phyloP scores from a whole-genome alignment of 202 grass and related monocot genomes.

The Sporobolus alterniflorus region DNA sequence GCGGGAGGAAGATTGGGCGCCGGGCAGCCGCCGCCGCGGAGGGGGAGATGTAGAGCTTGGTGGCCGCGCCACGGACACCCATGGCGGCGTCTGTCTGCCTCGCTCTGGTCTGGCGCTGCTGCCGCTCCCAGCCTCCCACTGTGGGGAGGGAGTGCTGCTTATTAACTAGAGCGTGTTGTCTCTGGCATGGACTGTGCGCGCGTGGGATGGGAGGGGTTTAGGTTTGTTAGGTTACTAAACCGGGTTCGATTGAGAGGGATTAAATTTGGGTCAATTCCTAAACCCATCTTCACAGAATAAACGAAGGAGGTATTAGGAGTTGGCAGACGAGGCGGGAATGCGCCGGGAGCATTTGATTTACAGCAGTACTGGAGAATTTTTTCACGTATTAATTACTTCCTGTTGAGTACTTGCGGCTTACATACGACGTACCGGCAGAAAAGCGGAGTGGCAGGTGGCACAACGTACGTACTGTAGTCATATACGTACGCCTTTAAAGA shows the following conservation, averaged over 20 bases:
- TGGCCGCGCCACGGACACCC: constrained; percentile 55
- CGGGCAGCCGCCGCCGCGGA: constrained; percentile 37
- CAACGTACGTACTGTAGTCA: constrained; percentile 21
- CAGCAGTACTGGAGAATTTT: too few species aligned
- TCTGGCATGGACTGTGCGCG: too few species aligned
- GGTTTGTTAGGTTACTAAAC: background rate
- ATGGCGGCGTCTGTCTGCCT: constrained; percentile 19
- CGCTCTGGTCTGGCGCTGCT: too few species aligned
- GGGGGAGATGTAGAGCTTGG: constrained; percentile 58
- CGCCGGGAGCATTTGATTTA: too few species aligned
- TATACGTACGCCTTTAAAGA: constrained; percentile 32
- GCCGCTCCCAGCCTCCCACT: background rate
- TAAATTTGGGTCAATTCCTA: background rate
- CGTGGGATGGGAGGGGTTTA: too few species aligned
- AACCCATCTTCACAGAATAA: background rate
- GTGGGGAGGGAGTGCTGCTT: background rate
- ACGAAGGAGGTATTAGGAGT: background rate
- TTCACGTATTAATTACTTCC: too few species aligned
- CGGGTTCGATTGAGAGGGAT: background rate
- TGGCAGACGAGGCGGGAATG: too few species aligned
- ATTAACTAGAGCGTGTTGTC: background rate
- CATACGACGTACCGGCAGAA: too few species aligned
- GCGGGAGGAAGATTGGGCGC: constrained; percentile 46
- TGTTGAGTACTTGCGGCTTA: too few species aligned
- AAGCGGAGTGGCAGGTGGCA: too few species aligned